Evolutionary conservation across 1,284 basidiomycete species (phyloP).

Genomic region (Ganoderma multipileum): DNA sequence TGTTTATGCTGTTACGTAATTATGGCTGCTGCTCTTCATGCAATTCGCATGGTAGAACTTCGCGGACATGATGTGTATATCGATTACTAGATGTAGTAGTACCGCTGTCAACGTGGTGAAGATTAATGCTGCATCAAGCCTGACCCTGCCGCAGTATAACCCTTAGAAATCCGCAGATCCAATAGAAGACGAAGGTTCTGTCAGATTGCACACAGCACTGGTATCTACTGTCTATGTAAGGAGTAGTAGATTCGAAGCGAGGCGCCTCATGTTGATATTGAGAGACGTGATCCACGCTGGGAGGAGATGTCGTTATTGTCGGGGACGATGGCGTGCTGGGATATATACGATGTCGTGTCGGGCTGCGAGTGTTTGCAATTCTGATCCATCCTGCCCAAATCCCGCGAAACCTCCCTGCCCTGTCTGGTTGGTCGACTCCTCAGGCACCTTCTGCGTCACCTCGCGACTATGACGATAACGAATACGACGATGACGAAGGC

Average conservation of each 20-base stretch:
- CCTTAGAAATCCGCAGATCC: not conserved
- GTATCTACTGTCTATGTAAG: not conserved
- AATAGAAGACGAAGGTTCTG: not conserved
- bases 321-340: slow-evolving; percentile 10
- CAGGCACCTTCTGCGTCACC: not conserved
- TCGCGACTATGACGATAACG: slow-evolving; percentile 30
- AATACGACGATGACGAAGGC: slow-evolving; percentile 58
- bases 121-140: not conserved
- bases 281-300: not conserved
- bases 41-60: not conserved
- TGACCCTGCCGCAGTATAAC: not conserved
- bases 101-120: not conserved
- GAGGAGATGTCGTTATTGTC: slow-evolving; percentile 5
- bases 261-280: not conserved
- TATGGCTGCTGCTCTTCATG: slow-evolving; percentile 4
- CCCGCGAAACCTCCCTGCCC: not conserved
- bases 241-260: slow-evolving; percentile 1
- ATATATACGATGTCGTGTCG: slow-evolving; percentile 8
- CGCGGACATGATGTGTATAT: not conserved
- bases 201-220: not conserved
- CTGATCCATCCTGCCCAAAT: not conserved
- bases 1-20: slow-evolving; percentile 15
- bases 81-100: not conserved
- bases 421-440: not conserved
- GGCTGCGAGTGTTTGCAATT: not conserved